Conservation (phyloP, 176 grass and related monocot genomes). For the Sorghum bicolor region DNA sequence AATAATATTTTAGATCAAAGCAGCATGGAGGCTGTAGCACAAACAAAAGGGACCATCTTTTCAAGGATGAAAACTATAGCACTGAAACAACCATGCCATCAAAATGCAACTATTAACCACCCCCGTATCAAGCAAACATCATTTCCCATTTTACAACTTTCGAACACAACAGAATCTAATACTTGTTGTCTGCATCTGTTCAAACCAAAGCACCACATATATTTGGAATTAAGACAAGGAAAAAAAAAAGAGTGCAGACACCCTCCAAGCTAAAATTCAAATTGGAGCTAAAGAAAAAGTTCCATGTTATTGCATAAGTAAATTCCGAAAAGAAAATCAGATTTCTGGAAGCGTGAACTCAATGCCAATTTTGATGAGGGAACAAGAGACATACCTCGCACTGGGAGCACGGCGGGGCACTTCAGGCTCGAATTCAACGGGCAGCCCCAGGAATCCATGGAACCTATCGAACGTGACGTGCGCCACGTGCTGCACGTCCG, state of each 20-base stretch:
- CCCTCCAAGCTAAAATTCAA: not conserved
- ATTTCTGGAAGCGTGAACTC: not conserved
- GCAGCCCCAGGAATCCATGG: constrained; percentile 83
- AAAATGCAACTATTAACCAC: not conserved
- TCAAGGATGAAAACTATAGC: not conserved
- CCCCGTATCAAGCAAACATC: not conserved
- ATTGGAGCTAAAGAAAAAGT: not conserved
- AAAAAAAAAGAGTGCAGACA: not conserved
- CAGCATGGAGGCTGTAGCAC: not conserved
- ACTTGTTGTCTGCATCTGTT: not conserved
- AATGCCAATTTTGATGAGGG: not conserved
- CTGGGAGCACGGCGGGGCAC: constrained; percentile 67
- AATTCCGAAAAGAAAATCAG: not conserved
- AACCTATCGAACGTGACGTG: constrained; percentile 92
- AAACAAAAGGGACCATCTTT: not conserved
- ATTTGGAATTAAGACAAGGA: not conserved
- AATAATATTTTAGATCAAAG: constrained; percentile 11
- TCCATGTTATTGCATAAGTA: not conserved
- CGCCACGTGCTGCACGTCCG: constrained; percentile 75
- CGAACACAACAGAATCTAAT: not conserved
- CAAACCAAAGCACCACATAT: not conserved
- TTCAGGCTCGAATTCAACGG: constrained; percentile 84
- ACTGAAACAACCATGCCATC: not conserved
- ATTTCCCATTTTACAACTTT: not conserved
- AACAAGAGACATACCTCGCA: constrained; percentile 48